These are phyloP conservation scores for Dactylonectria estremocensis DNA, from an alignment of 2,329 filamentous ascomycete species.

Conservation along the genomic window DNA sequence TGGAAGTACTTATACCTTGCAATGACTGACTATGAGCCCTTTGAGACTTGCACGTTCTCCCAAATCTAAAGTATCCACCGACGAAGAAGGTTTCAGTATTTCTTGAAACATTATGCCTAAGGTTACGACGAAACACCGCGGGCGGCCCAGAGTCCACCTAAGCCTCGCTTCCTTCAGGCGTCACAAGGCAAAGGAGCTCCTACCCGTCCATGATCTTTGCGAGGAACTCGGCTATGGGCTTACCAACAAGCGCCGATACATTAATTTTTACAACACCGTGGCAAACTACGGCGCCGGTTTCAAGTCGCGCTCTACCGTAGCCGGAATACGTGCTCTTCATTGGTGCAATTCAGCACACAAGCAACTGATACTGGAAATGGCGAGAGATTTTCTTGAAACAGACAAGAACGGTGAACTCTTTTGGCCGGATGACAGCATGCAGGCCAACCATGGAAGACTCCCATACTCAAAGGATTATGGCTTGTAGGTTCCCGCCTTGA, in stretches of 20 bases:
- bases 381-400: background rate
- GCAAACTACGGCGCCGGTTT: background rate
- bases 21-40: background rate
- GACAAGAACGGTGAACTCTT: background rate
- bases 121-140: background rate
- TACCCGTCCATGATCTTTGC: background rate
- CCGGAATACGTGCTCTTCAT: background rate
- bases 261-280: background rate
- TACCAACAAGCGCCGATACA: background rate
- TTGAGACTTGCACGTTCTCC: background rate
- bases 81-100: no score
- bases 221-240: background rate
- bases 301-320: background rate
- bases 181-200: background rate
- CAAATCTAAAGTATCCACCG: no score
- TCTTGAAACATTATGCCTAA: background rate
- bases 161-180: background rate
- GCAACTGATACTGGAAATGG: background rate
- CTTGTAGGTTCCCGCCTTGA: background rate
- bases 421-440: no score
- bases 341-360: background rate
- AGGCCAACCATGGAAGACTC: no score
- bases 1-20: background rate
- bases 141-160: background rate
- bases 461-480: background rate